A percentile compares a stretch with the other conserved stretches of the same genome.
These are phyloP conservation scores for Pseudodiploospora longispora DNA, from an alignment of 2,329 filamentous ascomycete species.

Conservation along the genomic window DNA sequence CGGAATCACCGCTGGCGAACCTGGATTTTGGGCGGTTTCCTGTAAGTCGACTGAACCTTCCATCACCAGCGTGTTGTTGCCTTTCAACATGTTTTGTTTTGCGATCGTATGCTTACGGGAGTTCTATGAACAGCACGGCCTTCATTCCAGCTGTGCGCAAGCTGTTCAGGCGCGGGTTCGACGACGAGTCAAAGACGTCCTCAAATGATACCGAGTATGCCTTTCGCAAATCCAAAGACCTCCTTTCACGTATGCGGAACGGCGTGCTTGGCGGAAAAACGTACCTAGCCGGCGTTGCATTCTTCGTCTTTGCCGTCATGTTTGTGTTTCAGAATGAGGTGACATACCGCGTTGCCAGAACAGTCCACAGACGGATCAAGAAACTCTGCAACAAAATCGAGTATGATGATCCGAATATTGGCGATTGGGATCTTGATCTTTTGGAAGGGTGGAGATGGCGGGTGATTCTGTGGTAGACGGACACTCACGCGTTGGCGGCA, in stretches of 20 bases:
- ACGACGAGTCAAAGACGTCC: conserved; percentile 27
- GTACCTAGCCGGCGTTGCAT: conserved; percentile 38
- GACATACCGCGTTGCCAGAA: conserved; percentile 44
- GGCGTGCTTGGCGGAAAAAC: conserved; percentile 35
- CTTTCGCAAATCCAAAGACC: conserved; percentile 41
- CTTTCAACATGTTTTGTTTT: not conserved
- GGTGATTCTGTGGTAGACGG: conserved; percentile 37
- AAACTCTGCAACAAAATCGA: conserved; percentile 40
- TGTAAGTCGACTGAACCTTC: conserved; percentile 31
- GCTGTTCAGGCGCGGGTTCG: conserved; percentile 39
- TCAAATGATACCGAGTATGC: conserved; percentile 51
- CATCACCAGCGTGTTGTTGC: not conserved
- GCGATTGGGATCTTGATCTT: conserved; percentile 40
- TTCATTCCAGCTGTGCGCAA: conserved; percentile 45
- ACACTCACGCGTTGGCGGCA: too few relatives aligned
- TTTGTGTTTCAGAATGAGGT: conserved; percentile 55
- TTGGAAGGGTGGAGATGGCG: conserved; percentile 51
- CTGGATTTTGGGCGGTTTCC: conserved; percentile 42
- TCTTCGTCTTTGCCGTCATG: conserved; percentile 48
- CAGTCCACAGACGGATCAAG: conserved; percentile 41
- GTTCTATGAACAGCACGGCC: conserved; percentile 28
- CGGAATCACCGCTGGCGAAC: conserved; percentile 44
- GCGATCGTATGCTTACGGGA: conserved; percentile 2
- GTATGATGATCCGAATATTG: conserved; percentile 35
- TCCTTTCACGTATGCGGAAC: conserved; percentile 41